These are phyloP conservation scores for Hyaloraphidium curvatum DNA, from an alignment of 192 early-diverging fungal species.

Conservation along the genomic window DNA sequence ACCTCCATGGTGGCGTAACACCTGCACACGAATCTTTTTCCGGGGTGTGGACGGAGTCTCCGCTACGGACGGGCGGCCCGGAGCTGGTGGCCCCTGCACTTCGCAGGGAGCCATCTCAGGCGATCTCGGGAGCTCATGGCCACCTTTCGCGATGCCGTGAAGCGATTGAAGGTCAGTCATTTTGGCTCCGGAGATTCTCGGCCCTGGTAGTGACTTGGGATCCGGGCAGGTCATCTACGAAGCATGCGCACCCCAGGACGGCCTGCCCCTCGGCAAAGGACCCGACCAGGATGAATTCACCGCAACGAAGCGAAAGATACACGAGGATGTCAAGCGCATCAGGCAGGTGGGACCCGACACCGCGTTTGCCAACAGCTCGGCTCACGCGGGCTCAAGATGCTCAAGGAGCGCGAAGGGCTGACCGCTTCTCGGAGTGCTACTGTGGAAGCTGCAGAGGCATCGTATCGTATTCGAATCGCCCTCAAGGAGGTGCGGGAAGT, in stretches of 20 bases:
- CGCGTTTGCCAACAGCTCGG: not conserved
- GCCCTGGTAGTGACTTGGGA: too few relatives aligned
- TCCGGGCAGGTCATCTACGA: constrained; percentile 36
- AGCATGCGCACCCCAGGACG: constrained; percentile 31
- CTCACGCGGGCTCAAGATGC: constrained; percentile 6
- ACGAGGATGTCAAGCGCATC: constrained; percentile 24
- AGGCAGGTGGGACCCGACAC: constrained; percentile 11
- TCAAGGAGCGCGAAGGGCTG: constrained; percentile 30
- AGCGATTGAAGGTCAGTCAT: too few relatives aligned
- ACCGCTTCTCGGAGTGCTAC: constrained; percentile 22
- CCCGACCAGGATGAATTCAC: constrained; percentile 34
- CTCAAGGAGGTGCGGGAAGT: constrained; percentile 27
- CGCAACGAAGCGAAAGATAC: constrained; percentile 26
- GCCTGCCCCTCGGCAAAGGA: too few relatives aligned
- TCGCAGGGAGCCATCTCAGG: too few relatives aligned
- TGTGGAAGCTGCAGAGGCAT: constrained; percentile 34
- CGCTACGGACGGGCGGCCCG: too few relatives aligned
- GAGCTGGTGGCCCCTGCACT: too few relatives aligned
- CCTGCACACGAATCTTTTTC: too few relatives aligned
- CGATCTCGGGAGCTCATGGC: too few relatives aligned
- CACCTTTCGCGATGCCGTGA: constrained; percentile 33
- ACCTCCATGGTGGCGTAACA: too few relatives aligned
- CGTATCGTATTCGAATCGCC: constrained; percentile 31
- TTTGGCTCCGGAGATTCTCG: too few relatives aligned
- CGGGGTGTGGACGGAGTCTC: too few relatives aligned